These are phyloP conservation scores for Aspergillus sclerotialis DNA, from an alignment of 2,329 filamentous ascomycete species.

Conservation along the genomic window DNA sequence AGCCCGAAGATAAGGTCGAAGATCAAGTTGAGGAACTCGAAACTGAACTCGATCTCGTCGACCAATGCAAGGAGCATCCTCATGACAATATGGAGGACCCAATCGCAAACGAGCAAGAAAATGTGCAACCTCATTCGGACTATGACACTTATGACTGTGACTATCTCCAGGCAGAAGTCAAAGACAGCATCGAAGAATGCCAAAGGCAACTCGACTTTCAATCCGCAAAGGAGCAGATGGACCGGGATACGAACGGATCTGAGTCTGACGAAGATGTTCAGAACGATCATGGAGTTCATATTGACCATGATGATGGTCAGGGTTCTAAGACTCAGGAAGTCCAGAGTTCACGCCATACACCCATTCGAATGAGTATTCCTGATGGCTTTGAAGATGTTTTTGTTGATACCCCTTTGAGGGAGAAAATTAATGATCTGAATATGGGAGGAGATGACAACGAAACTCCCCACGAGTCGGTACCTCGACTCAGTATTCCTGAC, in stretches of 20 bases:
- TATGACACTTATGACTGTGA: not conserved
- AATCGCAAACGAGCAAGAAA: constrained; percentile 2
- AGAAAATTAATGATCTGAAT: not conserved
- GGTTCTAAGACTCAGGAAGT: not conserved
- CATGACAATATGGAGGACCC: constrained; percentile 1
- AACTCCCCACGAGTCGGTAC: no score
- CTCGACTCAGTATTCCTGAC: no score
- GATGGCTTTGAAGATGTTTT: constrained; percentile 1
- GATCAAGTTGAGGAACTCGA: constrained; percentile 1
- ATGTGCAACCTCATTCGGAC: constrained; percentile 3
- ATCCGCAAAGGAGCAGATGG: not conserved
- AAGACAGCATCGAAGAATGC: not conserved
- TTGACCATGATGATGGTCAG: constrained; percentile 1
- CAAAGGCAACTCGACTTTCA: not conserved
- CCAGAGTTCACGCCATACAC: not conserved
- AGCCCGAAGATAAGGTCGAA: not conserved
- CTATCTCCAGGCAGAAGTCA: not conserved
- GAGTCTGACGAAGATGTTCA: not conserved
- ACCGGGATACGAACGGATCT: not conserved
- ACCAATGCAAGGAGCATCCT: no score
- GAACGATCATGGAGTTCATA: constrained; percentile 12
- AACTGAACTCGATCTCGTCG: not conserved
- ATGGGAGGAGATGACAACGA: not conserved
- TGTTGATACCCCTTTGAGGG: not conserved
- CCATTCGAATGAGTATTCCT: not conserved